A percentile compares a stretch with the other conserved stretches of the same genome.
Evolutionary conservation across 2,329 filamentous ascomycete species (phyloP).

Genomic region (Aspergillus fumigatus): DNA sequence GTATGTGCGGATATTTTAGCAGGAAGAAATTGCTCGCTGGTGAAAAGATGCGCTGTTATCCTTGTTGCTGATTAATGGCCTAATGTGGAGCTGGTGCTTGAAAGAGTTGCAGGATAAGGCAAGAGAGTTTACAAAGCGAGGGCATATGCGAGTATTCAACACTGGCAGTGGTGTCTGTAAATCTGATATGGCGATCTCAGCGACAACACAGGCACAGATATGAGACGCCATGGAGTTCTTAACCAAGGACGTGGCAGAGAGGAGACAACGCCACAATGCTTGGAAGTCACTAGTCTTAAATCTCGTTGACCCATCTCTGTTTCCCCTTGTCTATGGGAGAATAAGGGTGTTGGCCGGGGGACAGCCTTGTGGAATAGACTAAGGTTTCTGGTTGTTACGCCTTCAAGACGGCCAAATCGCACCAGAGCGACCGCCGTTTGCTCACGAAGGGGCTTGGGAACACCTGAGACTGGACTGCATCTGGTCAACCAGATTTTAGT

Average conservation of each 20-base stretch:
- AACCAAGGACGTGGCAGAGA: background rate
- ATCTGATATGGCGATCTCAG: background rate
- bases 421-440: no score
- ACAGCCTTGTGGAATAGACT: no score
- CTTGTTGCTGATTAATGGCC: slow-evolving; percentile 5
- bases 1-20: background rate
- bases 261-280: background rate
- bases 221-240: background rate
- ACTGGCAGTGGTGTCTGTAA: slow-evolving; percentile 8
- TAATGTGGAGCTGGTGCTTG: slow-evolving; percentile 12
- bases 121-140: background rate
- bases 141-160: slow-evolving; percentile 7
- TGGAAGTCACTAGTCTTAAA: background rate
- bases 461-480: background rate
- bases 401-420: no score
- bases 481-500: slow-evolving; percentile 8
- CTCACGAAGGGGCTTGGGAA: no score
- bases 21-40: slow-evolving; percentile 1
- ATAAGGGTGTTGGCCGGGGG: background rate
- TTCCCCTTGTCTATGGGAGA: background rate
- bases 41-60: background rate
- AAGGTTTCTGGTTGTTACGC: no score
- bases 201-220: background rate
- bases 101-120: slow-evolving; percentile 10
- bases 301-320: background rate